Base-by-base conservation (phyloP, 345 rosid species). In the Moringa oleifera region DNA sequence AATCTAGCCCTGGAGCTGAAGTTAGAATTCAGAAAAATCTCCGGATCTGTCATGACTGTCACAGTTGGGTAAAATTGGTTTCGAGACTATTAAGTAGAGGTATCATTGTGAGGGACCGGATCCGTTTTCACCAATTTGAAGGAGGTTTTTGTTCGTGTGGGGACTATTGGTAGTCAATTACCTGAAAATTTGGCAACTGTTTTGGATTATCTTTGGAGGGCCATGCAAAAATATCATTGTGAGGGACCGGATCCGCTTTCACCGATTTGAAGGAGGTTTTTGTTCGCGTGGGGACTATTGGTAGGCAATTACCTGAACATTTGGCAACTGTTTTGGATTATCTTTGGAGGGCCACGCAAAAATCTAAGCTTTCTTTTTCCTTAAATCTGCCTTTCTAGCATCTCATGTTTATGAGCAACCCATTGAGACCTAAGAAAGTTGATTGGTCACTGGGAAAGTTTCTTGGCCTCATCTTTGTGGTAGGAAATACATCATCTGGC, bases 231-330 rank as follows among this genome's bases (percentile, higher is more conserved):
- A 81, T 25, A 75, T 89, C 63, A 62, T 85, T 7, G 79, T 87
- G 12, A 82, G 96, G 76, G 98, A 92, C 70, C 79, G 92, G 41
- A 76, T 81, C 60, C 82, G 93, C 51, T 92, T 92, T 79, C 98
- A 89, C 78, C 73, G 60, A 60, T 89, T 91, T 80, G 88, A 89
- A 79, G 81, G 79, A 57, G 95, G 92, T 36, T 64, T 62, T 24
- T 91, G 98, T 72, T 86, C 98, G 25, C 80, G 97, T 68, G 77
- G 70, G 55, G 85, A 88, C 58, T 81, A 76, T 69, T 88, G 97
- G 91, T 82, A 85, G 77, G 37, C n/a, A 16, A 55, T 41, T 41
- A 7, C 17, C 47, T 41, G 47, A 41, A 41, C 13, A 4, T 41
- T 7, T 41, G 6, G 33, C 8, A 22, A 41, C 46, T 0, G 19